A percentile compares a stretch with the other conserved stretches of the same genome.
Conservation (phyloP, 192 early-diverging fungal species). For the Oehlia diaphana region DNA sequence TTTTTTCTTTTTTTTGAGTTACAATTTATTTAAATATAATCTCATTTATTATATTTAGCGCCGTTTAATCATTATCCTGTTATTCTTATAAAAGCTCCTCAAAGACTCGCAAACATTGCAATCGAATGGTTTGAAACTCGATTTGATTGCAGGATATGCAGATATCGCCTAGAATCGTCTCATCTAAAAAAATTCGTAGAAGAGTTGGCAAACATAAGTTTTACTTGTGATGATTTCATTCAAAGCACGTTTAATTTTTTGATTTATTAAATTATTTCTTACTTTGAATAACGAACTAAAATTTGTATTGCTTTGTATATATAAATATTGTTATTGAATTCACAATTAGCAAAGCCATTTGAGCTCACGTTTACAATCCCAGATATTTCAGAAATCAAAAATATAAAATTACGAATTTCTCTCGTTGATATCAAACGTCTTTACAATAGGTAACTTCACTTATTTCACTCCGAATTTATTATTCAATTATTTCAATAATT, state of each 20-base stretch:
- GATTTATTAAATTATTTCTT: not conserved
- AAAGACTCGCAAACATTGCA: not conserved
- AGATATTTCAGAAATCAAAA: slow-evolving; percentile 20
- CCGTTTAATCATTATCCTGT: slow-evolving; percentile 9
- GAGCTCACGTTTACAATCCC: slow-evolving; percentile 4
- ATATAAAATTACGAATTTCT: not conserved
- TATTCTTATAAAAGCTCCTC: slow-evolving; percentile 17
- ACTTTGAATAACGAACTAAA: not conserved
- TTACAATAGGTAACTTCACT: slow-evolving; percentile 1
- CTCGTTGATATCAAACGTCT: slow-evolving; percentile 1
- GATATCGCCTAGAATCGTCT: slow-evolving; percentile 7
- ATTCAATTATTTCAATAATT: not conserved
- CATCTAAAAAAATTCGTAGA: not conserved
- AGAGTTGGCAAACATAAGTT: slow-evolving; percentile 1
- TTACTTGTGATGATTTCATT: not conserved
- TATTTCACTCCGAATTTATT: not conserved
- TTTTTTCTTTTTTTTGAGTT: not conserved
- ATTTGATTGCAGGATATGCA: slow-evolving; percentile 20
- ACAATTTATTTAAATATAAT: not conserved
- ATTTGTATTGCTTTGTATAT: not conserved
- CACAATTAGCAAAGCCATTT: not conserved
- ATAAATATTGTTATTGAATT: no score
- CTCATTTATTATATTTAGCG: not conserved
- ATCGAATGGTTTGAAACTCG: slow-evolving; percentile 9
- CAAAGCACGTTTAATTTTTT: not conserved